Evolutionary conservation across 495 filamentous ascomycete species (phyloP), one percentile per base, ranked within the genome.

Genomic region (Penicillium coffeae): DNA sequence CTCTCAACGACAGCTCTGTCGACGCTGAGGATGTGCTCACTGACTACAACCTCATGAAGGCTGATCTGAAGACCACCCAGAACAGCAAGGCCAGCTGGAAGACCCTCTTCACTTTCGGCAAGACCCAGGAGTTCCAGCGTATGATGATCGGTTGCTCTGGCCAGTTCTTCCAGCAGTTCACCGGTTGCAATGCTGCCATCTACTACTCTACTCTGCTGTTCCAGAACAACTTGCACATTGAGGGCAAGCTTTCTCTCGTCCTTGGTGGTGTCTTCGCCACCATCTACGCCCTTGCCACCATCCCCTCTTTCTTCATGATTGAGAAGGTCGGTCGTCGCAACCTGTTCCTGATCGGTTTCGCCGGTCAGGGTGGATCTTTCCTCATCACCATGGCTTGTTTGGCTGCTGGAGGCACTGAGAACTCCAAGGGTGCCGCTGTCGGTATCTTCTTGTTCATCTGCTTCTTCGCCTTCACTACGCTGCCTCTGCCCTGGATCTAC

Each of bases 161-260:
- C 13, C 73, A 78, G 58, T 77, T 92, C 56, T 86, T 91, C 76
- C 88, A 92, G 68, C 88, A 93, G 56, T 73, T 90, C 48, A 81
- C 81, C 45, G 71, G 71, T 32, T 89, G 85, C 66, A 91, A 91
- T 48, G 87, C 86, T 10, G 85, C 88, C 54, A 91, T 90, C 59
- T 93, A 93, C 74, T 91, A 86, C 68, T 86, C 87, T 51, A 86
- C 87, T 0, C 77, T 90, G 34, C 77, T 93, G 0, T 89, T 91
- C 68, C 63, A 89, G 66, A 62, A 75, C 9, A 83, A 80, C 15
- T 81, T 91, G 52, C 51, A 66, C 15, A 69, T 78, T 52, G 63
- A 59, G 1, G 76, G 83, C 51, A 76, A 78, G 45, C 74, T 90
- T 53, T 75, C 81, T 12, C 63, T 91, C 9, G 70, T 92, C 12